A percentile compares a stretch with the other conserved stretches of the same genome.
Evolutionary conservation across 2,329 filamentous ascomycete genomes (phyloP).

Genomic region (Intubia oerlemansii): DNA sequence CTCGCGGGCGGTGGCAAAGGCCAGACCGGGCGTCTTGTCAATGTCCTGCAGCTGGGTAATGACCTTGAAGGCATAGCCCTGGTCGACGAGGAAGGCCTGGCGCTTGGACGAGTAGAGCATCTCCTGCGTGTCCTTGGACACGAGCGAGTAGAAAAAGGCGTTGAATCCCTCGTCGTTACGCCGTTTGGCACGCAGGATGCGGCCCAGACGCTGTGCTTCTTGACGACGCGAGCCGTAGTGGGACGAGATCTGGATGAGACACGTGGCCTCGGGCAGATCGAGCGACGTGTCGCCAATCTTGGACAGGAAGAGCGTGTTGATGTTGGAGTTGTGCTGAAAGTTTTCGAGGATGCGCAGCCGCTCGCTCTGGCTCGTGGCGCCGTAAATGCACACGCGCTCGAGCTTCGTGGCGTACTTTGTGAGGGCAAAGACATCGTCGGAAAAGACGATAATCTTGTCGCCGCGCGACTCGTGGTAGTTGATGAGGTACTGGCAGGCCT

Average conservation of each 20-base stretch:
- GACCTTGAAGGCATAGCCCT: slow-evolving; percentile 97
- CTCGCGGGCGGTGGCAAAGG: slow-evolving; percentile 59
- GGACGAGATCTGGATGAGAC: slow-evolving; percentile 89
- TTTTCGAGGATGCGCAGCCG: slow-evolving; percentile 77
- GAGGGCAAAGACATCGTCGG: slow-evolving; percentile 87
- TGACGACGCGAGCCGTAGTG: slow-evolving; percentile 95
- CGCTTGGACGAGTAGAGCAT: slow-evolving; percentile 97
- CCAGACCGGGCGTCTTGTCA: slow-evolving; percentile 59
- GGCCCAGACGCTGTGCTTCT: slow-evolving; percentile 80
- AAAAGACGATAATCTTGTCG: slow-evolving; percentile 97
- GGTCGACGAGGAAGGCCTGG: slow-evolving; percentile 91
- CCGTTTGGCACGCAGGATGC: slow-evolving; percentile 84
- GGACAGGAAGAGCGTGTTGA: slow-evolving; percentile 86
- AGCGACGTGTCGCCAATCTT: slow-evolving; percentile 98
- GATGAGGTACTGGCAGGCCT: slow-evolving; percentile 94
- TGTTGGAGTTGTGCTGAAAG: slow-evolving; percentile 76
- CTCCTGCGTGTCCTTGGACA: slow-evolving; percentile 91
- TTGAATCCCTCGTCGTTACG: slow-evolving; percentile 97
- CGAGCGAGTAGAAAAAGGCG: slow-evolving; percentile 94
- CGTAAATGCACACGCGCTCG: slow-evolving; percentile 77
- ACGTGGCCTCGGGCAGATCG: slow-evolving; percentile 88
- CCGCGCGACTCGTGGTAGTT: slow-evolving; percentile 89
- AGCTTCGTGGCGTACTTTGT: slow-evolving; percentile 69
- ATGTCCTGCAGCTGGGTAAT: slow-evolving; percentile 91
- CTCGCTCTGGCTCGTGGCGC: slow-evolving; percentile 68